These are phyloP conservation scores for Pseudogymnoascus sp. DNA, from an alignment of 2,329 filamentous ascomycete genomes.

Conservation along the genomic window DNA sequence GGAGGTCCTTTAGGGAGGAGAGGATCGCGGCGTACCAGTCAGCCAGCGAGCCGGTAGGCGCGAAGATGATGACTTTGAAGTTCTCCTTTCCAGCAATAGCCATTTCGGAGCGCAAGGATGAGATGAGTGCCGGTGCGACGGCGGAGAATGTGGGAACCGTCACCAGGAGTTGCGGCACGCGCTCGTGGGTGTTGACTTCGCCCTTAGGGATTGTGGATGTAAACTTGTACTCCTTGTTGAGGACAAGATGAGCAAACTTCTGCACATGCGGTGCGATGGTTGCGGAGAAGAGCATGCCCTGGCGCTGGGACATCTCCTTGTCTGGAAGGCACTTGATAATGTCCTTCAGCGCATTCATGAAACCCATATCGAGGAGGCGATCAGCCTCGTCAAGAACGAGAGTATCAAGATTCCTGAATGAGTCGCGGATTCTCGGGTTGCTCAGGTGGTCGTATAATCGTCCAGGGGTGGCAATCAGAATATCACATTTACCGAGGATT, in stretches of 20 bases:
- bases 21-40: slow-evolving; percentile 56
- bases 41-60: slow-evolving; percentile 70
- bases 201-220: slow-evolving; percentile 79
- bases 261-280: slow-evolving; percentile 84
- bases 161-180: slow-evolving; percentile 73
- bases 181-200: slow-evolving; percentile 77
- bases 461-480: slow-evolving; percentile 85
- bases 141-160: slow-evolving; percentile 64
- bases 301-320: slow-evolving; percentile 57
- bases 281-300: slow-evolving; percentile 92
- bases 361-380: slow-evolving; percentile 95
- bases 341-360: slow-evolving; percentile 55
- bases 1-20: slow-evolving; percentile 23
- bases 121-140: slow-evolving; percentile 65
- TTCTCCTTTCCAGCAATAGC: slow-evolving; percentile 35
- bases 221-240: slow-evolving; percentile 73
- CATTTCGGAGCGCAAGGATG: slow-evolving; percentile 61
- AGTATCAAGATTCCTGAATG: slow-evolving; percentile 63
- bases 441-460: slow-evolving; percentile 69
- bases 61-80: slow-evolving; percentile 96
- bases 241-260: slow-evolving; percentile 69
- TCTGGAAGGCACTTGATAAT: slow-evolving; percentile 59
- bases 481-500: slow-evolving; percentile 65
- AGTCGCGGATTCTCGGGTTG: slow-evolving; percentile 39
- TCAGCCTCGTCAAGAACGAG: slow-evolving; percentile 96